phyloP scores from a whole-genome alignment of 352 stramenopile species.

The Globisporangium parvum region DNA sequence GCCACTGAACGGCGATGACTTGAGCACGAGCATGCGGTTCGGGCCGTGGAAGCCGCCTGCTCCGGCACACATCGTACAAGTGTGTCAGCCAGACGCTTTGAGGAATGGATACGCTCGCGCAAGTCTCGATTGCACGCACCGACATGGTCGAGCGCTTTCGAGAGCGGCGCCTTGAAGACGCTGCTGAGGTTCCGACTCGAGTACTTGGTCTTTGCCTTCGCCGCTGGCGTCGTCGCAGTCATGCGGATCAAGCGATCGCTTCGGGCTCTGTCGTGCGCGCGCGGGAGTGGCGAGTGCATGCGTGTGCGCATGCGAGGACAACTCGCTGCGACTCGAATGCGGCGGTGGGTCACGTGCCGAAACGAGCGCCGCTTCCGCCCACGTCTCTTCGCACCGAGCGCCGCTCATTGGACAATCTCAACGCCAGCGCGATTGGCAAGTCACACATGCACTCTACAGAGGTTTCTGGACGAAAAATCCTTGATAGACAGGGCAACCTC shows the following conservation, averaged over 20 bases:
- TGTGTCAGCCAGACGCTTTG: neutral
- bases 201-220: conserved; percentile 58
- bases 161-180: conserved; percentile 55
- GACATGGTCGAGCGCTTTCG: conserved; percentile 27
- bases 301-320: too few species aligned
- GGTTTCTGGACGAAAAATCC: neutral
- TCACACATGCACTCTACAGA: neutral
- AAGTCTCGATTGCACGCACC: neutral
- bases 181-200: conserved; percentile 70
- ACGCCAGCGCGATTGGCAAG: neutral
- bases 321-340: too few species aligned
- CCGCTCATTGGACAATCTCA: neutral
- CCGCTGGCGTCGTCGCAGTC: conserved; percentile 35
- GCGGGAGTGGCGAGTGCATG: neutral
- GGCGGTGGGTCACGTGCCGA: neutral
- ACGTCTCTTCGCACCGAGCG: neutral
- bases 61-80: neutral
- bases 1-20: conserved; percentile 9
- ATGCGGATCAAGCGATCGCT: conserved; percentile 15
- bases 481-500: too few species aligned
- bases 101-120: neutral
- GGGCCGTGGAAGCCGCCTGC: conserved; percentile 12
- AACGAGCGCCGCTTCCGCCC: neutral
- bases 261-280: neutral
- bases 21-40: conserved; percentile 55